Base-by-base conservation (phyloP, 345 rosid species). In the Eutrema japonicum region DNA sequence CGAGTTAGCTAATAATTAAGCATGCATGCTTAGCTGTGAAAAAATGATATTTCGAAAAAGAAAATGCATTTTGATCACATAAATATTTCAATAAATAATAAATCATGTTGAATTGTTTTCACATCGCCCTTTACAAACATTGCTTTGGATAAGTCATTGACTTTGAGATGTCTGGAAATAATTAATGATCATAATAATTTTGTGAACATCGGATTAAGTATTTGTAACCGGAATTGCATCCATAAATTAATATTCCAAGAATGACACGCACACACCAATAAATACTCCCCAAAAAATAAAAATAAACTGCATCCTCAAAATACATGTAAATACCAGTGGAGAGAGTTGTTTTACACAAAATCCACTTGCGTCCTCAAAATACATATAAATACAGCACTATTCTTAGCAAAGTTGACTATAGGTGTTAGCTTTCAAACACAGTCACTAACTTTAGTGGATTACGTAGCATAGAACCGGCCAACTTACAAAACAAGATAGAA, bases 401-500 rank as follows among this genome's bases (percentile, higher is more conserved):
- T 16, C 48, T 37, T 27, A 6, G 45, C 51, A 35, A 52, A 61
- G 55, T 75, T 60, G 73, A 67, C 68, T 52, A 14, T 52, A 14
- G 64, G 26, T 42, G 65, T 54, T 69, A 69, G 18, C 46, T 63
- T 27, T 45, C 46, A 13, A 69, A 14, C 32, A 7, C 29, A 50
- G 13, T 59, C 65, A 68, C 57, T 75, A 50, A n/a, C 27, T 45
- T 11, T 61, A 68, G 79, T 68, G 74, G 73, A 53, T 62, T 54
- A 63, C 74, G 64, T 69, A 76, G 45, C 14, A 68, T 18, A 46
- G 54, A 61, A 76, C 68, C 18, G 29, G 70, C 75, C 74, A 69
- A 68, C 14, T 61, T 75, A 75, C 35, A 42, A 46, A 73, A 59
- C 48, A 49, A 52, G 74, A 60, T 61, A 62, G 27, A 68, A 51